Percentiles rank a stretch among this genome's conserved stretches.
Evolutionary conservation across 129 eudicot species (phyloP).

Genomic region (Flaveria sonorensis): DNA sequence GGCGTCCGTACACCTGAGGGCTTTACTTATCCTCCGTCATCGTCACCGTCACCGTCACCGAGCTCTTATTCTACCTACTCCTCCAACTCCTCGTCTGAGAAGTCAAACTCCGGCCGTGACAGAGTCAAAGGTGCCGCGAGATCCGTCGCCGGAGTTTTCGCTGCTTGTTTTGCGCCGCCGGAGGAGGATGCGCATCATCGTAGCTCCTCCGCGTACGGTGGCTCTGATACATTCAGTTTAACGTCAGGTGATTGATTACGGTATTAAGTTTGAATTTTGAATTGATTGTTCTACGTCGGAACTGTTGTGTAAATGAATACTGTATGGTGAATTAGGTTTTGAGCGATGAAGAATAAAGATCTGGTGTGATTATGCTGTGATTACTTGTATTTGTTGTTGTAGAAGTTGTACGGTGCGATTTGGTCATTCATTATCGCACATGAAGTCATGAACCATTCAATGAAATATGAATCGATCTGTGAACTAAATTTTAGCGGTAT

Average conservation of each 20-base stretch:
- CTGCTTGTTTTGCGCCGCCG: slow-evolving; percentile 78
- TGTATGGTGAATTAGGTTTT: not conserved
- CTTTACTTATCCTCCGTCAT: slow-evolving; percentile 28
- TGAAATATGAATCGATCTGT: not conserved
- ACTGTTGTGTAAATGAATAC: not conserved
- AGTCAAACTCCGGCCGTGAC: slow-evolving; percentile 44
- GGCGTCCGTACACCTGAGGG: slow-evolving; percentile 39
- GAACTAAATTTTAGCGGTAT: not conserved
- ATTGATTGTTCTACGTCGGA: not conserved
- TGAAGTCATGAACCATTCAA: not conserved
- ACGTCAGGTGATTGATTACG: slow-evolving; percentile 28
- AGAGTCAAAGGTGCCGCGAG: slow-evolving; percentile 56
- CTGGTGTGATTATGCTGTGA: slow-evolving; percentile 6
- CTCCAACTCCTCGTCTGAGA: slow-evolving; percentile 43
- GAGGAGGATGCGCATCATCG: slow-evolving; percentile 38
- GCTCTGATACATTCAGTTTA: slow-evolving; percentile 36
- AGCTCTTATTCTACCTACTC: slow-evolving; percentile 46
- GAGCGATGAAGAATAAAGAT: slow-evolving; percentile 3
- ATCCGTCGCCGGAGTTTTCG: slow-evolving; percentile 65
- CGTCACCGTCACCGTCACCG: slow-evolving; percentile 25
- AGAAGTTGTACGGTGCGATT: slow-evolving; percentile 13
- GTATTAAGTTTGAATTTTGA: not conserved
- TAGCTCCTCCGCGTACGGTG: slow-evolving; percentile 41
- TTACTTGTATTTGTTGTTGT: slow-evolving; percentile 4
- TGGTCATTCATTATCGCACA: not conserved